phyloP scores from a whole-genome alignment of 2,329 filamentous ascomycete genomes.

The Trichoderma aggressivum region DNA sequence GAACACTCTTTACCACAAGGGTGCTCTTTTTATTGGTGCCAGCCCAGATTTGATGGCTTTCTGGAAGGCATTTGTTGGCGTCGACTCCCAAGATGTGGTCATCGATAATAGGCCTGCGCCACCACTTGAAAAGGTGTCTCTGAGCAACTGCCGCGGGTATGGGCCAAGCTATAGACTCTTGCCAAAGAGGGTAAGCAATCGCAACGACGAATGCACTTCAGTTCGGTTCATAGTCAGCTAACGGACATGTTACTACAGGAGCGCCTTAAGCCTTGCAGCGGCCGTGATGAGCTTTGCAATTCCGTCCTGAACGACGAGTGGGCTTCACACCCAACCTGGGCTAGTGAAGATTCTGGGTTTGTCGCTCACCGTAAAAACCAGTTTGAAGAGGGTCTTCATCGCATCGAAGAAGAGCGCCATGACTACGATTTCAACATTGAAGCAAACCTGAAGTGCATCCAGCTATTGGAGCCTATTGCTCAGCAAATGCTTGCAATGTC shows the following conservation, averaged over 20 bases:
- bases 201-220: background rate
- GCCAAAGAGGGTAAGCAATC: conserved; percentile 66
- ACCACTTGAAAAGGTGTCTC: conserved; percentile 77
- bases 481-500: conserved; percentile 83
- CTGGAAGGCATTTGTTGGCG: conserved; percentile 81
- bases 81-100: conserved; percentile 71
- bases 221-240: conserved; percentile 13
- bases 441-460: conserved; percentile 89
- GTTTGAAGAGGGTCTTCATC: conserved; percentile 88
- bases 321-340: conserved; percentile 98
- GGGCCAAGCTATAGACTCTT: conserved; percentile 93
- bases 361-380: conserved; percentile 96
- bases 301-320: conserved; percentile 95
- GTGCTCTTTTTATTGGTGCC: conserved; percentile 78
- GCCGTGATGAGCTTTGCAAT: conserved; percentile 90
- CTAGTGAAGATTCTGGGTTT: conserved; percentile 95
- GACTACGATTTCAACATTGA: conserved; percentile 99
- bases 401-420: conserved; percentile 96
- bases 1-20: conserved; percentile 76
- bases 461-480: conserved; percentile 89
- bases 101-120: conserved; percentile 75
- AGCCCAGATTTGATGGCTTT: conserved; percentile 85
- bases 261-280: conserved; percentile 85
- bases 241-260: conserved; percentile 47
- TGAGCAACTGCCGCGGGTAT: conserved; percentile 93